phyloP scores from a whole-genome alignment of 768 basidiomycete species.

The Cyathus striatus region DNA sequence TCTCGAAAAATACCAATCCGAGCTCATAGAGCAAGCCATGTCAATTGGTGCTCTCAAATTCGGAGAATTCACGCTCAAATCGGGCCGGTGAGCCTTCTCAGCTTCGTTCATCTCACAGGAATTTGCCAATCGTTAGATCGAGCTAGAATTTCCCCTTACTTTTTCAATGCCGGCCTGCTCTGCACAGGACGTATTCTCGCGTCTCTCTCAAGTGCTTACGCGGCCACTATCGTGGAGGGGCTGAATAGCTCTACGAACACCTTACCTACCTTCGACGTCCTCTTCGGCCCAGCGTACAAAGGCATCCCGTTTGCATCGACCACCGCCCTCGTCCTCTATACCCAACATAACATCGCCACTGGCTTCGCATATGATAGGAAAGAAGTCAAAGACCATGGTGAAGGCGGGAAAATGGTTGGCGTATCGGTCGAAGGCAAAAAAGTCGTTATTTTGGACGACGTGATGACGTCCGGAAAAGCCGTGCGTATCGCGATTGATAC shows the following conservation, averaged over 20 bases:
- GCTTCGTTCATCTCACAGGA: neutral
- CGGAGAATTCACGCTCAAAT: conserved; percentile 91
- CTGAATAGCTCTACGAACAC: conserved; percentile 19
- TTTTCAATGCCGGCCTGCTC: conserved; percentile 92
- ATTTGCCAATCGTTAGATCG: conserved; percentile 1
- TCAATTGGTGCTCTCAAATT: conserved; percentile 77
- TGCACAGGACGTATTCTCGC: conserved; percentile 79
- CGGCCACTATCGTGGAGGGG: conserved; percentile 66
- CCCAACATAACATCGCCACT: conserved; percentile 54
- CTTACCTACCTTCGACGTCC: conserved; percentile 61
- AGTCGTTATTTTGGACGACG: conserved; percentile 92
- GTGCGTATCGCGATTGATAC: conserved; percentile 78
- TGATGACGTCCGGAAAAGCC: conserved; percentile 91
- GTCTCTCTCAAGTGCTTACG: conserved; percentile 76
- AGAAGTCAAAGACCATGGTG: conserved; percentile 93
- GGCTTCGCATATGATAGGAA: conserved; percentile 94
- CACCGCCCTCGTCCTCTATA: conserved; percentile 70
- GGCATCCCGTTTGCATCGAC: conserved; percentile 91
- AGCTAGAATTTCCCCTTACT: conserved; percentile 84
- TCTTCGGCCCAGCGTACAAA: conserved; percentile 98
- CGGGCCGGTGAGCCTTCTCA: conserved; percentile 67
- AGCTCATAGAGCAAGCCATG: conserved; percentile 68
- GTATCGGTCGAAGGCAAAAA: conserved; percentile 73
- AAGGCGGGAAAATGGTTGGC: conserved; percentile 90
- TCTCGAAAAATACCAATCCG: conserved; percentile 48